Evolutionary conservation across 2,329 filamentous ascomycete species (phyloP).

Genomic region (Berkeleyomyces rouxiae): DNA sequence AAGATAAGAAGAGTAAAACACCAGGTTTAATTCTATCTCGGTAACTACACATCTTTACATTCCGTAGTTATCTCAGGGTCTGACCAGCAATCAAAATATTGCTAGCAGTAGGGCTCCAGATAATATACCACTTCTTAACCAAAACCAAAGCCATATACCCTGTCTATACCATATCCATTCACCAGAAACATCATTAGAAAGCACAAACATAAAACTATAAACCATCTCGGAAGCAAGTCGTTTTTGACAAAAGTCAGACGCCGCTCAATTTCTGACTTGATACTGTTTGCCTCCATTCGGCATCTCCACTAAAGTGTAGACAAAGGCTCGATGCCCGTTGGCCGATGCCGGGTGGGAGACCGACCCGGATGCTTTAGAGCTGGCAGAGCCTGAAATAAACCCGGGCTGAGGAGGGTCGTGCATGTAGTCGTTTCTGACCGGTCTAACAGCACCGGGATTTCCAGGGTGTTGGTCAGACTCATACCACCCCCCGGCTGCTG

Average conservation of each 20-base stretch:
- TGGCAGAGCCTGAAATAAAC: background rate
- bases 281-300: slow-evolving; percentile 5
- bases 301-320: slow-evolving; percentile 4
- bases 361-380: background rate
- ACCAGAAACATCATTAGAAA: background rate
- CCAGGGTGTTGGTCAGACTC: background rate
- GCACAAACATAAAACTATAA: background rate
- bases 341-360: background rate
- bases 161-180: background rate
- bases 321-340: background rate
- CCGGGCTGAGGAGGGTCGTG: background rate
- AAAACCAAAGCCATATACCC: background rate
- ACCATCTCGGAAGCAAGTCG: background rate
- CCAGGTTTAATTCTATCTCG: background rate
- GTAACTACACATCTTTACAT: background rate
- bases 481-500: background rate
- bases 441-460: background rate
- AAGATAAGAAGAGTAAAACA: background rate
- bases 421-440: background rate
- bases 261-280: background rate
- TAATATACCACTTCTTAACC: background rate
- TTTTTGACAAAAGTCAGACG: background rate
- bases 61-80: too few relatives aligned
- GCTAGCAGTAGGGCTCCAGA: background rate
- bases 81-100: background rate